A percentile compares a stretch with the other conserved stretches of the same genome.
phyloP scores from a whole-genome alignment of 129 eudicot species.

The Silybum marianum region DNA sequence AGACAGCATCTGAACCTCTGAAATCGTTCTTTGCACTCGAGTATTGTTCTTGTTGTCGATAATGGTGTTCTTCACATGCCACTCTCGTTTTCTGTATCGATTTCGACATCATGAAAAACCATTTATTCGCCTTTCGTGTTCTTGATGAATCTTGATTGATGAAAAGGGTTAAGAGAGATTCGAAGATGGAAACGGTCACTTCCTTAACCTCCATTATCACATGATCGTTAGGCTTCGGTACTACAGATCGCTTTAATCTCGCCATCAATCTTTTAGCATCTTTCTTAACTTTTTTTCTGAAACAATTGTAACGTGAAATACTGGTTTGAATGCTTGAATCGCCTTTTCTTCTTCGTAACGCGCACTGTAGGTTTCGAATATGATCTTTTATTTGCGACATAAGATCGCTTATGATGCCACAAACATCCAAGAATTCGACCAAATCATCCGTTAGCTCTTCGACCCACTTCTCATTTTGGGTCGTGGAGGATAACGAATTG shows the following conservation, averaged over 20 bases:
- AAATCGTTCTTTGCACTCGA: slow-evolving; percentile 8
- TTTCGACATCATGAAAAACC: slow-evolving; percentile 35
- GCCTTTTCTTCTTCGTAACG: slow-evolving; percentile 33
- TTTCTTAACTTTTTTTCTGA: slow-evolving; percentile 36
- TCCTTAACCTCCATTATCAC: slow-evolving; percentile 34
- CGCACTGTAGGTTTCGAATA: slow-evolving; percentile 30
- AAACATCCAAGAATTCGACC: slow-evolving; percentile 38
- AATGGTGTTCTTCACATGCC: slow-evolving; percentile 27
- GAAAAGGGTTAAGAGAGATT: slow-evolving; percentile 32
- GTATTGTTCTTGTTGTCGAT: background rate
- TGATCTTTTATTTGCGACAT: slow-evolving; percentile 31
- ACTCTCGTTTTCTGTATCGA: slow-evolving; percentile 31
- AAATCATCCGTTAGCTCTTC: slow-evolving; percentile 33
- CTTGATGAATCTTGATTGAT: slow-evolving; percentile 16
- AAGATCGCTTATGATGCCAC: slow-evolving; percentile 32
- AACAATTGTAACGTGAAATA: slow-evolving; percentile 14
- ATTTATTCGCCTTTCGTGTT: slow-evolving; percentile 24
- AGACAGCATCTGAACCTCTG: slow-evolving; percentile 24
- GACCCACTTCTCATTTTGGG: slow-evolving; percentile 23
- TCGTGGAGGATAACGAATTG: slow-evolving; percentile 9
- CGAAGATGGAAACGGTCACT: slow-evolving; percentile 29
- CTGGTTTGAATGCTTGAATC: slow-evolving; percentile 18
- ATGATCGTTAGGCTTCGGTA: background rate
- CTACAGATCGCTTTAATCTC: slow-evolving; percentile 26
- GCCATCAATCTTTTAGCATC: slow-evolving; percentile 29